Evolutionary conservation across 441 rosid species (phyloP).

Genomic region (Populus hybrid): DNA sequence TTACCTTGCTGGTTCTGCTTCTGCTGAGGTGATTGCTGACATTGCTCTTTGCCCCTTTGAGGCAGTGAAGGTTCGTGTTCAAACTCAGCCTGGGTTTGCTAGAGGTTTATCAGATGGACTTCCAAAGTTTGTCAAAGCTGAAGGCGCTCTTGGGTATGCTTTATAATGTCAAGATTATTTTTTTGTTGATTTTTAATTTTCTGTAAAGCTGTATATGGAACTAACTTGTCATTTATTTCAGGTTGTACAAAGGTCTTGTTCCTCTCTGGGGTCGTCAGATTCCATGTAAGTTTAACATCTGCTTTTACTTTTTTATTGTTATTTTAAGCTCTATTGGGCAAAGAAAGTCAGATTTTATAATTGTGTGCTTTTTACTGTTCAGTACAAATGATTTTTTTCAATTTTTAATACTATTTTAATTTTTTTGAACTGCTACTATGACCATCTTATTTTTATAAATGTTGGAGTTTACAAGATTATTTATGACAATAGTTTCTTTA

Average conservation of each 20-base stretch:
- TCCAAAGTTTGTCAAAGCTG: constrained; percentile 92
- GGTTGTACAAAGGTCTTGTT: constrained; percentile 94
- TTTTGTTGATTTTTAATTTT: not conserved
- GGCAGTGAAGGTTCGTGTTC: constrained; percentile 98
- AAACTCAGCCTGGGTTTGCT: constrained; percentile 99
- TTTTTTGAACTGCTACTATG: no score
- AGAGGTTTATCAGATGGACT: constrained; percentile 91
- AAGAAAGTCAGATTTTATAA: not conserved
- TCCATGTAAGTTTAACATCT: constrained; percentile 69
- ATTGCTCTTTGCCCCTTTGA: constrained; percentile 98
- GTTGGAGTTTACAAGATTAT: no score
- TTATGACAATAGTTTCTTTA: no score
- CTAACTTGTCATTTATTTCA: constrained; percentile 28
- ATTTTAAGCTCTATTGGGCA: not conserved
- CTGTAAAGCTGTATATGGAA: not conserved
- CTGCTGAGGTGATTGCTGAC: constrained; percentile 98
- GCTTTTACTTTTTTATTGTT: not conserved
- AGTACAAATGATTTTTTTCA: not conserved
- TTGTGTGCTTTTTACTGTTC: not conserved
- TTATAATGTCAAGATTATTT: not conserved
- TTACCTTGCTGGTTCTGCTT: constrained; percentile 99
- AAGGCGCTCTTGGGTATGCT: constrained; percentile 81
- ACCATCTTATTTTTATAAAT: no score
- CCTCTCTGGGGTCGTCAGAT: constrained; percentile 99
- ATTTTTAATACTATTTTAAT: not conserved